Conservation (phyloP, 75 land plant species). For the Isoetes taiwanensis region DNA sequence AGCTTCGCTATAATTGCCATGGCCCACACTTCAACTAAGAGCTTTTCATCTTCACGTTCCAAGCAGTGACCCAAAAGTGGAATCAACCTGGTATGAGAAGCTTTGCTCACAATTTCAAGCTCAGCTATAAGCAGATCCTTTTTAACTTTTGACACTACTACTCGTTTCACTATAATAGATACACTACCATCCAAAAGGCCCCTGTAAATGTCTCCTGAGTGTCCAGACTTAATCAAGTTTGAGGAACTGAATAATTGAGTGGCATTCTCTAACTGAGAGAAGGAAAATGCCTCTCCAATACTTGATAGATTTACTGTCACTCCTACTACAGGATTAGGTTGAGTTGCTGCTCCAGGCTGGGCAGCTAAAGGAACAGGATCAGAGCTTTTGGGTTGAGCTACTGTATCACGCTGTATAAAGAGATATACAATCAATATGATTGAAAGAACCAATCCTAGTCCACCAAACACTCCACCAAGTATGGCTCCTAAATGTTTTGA, state of each 20-base stretch:
- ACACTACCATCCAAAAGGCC: conserved; percentile 54
- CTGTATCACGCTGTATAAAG: too few species aligned
- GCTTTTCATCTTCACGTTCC: conserved; percentile 69
- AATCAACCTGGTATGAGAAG: conserved; percentile 60
- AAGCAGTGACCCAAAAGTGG: conserved; percentile 79
- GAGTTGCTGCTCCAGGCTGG: conserved; percentile 13
- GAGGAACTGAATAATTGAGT: conserved; percentile 41
- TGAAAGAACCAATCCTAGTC: conserved; percentile 39
- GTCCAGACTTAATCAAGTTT: conserved; percentile 77
- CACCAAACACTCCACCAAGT: conserved; percentile 56
- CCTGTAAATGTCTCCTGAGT: conserved; percentile 69
- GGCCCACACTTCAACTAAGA: conserved; percentile 94
- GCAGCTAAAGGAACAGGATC: too few species aligned
- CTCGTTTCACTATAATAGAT: conserved; percentile 54
- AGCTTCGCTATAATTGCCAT: conserved; percentile 89
- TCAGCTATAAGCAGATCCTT: conserved; percentile 54
- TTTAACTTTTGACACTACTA: conserved; percentile 31
- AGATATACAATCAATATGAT: too few species aligned
- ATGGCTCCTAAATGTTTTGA: conserved; percentile 26
- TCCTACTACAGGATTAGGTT: conserved; percentile 18
- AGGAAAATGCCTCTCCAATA: conserved; percentile 61
- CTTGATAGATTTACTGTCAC: conserved; percentile 29
- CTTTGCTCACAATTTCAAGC: conserved; percentile 58
- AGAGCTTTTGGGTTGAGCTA: too few species aligned
- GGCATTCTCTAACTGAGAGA: conserved; percentile 58